These are phyloP conservation scores for Globisporangium solare DNA, from an alignment of 352 stramenopile genomes.

Conservation along the genomic window DNA sequence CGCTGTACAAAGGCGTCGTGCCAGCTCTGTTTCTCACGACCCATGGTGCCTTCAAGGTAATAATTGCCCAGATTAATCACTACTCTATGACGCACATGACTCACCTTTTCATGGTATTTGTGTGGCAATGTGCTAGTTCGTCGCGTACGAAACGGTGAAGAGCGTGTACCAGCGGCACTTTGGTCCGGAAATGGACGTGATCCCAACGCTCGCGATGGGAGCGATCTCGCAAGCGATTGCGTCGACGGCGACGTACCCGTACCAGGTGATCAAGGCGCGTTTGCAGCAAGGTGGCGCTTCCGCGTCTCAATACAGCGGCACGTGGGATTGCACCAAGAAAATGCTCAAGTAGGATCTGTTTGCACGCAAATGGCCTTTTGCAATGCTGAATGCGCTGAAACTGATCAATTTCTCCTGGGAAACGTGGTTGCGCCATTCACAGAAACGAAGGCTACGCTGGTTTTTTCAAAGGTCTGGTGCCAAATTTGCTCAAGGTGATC, in stretches of 20 bases:
- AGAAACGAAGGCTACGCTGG: slow-evolving; percentile 88
- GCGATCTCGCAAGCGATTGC: slow-evolving; percentile 78
- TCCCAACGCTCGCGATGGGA: slow-evolving; percentile 73
- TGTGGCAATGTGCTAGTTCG: slow-evolving; percentile 35
- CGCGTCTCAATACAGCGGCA: slow-evolving; percentile 86
- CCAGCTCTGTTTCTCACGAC: slow-evolving; percentile 95
- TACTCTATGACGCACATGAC: neutral
- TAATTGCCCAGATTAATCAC: neutral
- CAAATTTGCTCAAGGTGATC: slow-evolving; percentile 95
- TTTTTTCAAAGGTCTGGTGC: slow-evolving; percentile 95
- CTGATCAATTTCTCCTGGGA: no score
- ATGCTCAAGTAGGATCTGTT: slow-evolving; percentile 58
- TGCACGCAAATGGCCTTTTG: no score
- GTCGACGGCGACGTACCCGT: slow-evolving; percentile 90
- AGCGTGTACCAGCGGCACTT: slow-evolving; percentile 52
- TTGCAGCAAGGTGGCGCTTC: slow-evolving; percentile 89
- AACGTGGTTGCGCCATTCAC: slow-evolving; percentile 1
- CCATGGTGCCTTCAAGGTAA: slow-evolving; percentile 94
- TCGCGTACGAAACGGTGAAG: slow-evolving; percentile 79
- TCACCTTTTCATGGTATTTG: neutral
- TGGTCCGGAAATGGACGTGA: slow-evolving; percentile 59
- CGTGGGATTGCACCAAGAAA: slow-evolving; percentile 85
- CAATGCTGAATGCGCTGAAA: no score
- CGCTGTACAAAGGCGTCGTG: slow-evolving; percentile 95
- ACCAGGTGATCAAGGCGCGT: slow-evolving; percentile 96